A percentile compares a stretch with the other conserved stretches of the same genome.
Conservation (phyloP, 805 yeast species). For the Nakazawaea sp. region DNA sequence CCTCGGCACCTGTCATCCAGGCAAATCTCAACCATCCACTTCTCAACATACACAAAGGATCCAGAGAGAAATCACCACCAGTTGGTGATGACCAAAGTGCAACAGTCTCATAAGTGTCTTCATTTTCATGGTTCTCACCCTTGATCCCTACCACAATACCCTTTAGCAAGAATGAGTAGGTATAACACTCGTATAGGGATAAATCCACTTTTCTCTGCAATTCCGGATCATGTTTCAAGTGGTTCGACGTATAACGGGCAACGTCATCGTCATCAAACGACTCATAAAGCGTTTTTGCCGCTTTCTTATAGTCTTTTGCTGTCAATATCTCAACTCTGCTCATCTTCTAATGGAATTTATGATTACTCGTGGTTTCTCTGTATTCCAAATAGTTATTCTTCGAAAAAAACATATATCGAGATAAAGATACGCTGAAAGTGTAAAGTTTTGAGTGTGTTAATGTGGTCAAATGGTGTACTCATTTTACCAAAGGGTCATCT, state of each 20-base stretch:
- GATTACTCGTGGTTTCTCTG: conserved; percentile 11
- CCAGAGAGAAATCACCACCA: conserved; percentile 25
- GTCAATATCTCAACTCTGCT: conserved; percentile 21
- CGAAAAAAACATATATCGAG: conserved; percentile 8
- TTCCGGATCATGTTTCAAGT: conserved; percentile 25
- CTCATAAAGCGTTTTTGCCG: conserved; percentile 25
- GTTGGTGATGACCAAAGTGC: conserved; percentile 48
- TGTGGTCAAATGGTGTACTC: too few species aligned
- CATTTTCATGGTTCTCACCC: conserved; percentile 28
- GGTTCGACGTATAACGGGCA: conserved; percentile 21
- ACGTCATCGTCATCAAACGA: conserved; percentile 27
- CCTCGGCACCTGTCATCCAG: conserved; percentile 39
- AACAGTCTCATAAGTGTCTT: conserved; percentile 41
- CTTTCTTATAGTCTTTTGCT: conserved; percentile 25
- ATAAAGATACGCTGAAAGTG: conserved; percentile 1
- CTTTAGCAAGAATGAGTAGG: conserved; percentile 39
- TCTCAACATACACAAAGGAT: conserved; percentile 39
- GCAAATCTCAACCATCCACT: conserved; percentile 48
- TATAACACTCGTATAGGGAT: conserved; percentile 43
- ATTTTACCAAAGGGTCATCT: too few species aligned
- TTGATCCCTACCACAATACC: conserved; percentile 45
- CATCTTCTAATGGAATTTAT: conserved; percentile 7
- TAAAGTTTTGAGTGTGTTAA: neutral
- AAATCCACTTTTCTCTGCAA: conserved; percentile 25
- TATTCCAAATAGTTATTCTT: conserved; percentile 9